A percentile compares a stretch with the other conserved stretches of the same genome.
These are phyloP conservation scores for Colletotrichum sp. DNA, from an alignment of 2,329 filamentous ascomycete species.

Conservation along the genomic window DNA sequence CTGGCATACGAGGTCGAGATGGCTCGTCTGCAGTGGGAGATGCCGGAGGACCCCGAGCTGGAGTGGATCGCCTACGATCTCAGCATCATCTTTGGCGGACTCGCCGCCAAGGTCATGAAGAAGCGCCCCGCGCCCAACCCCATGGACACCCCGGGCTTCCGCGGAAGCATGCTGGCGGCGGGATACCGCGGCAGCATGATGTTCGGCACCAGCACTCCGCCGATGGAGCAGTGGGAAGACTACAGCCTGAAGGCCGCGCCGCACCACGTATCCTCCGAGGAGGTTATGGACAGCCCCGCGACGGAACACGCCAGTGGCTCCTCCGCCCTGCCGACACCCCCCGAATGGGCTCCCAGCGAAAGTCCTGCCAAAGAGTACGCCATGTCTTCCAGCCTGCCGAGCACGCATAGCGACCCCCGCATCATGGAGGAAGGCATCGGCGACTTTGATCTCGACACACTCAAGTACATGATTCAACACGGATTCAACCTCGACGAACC, in stretches of 20 bases:
- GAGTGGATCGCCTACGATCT: slow-evolving; percentile 13
- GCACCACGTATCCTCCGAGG: slow-evolving; percentile 37
- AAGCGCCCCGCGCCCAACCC: slow-evolving; percentile 1
- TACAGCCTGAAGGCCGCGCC: slow-evolving; percentile 17
- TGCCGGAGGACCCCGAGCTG: slow-evolving; percentile 1
- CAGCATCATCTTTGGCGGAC: slow-evolving; percentile 32
- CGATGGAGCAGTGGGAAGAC: slow-evolving; percentile 3
- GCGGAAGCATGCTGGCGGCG: slow-evolving; percentile 7
- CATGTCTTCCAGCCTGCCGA: neutral
- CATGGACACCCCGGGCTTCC: neutral
- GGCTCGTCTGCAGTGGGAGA: slow-evolving; percentile 5
- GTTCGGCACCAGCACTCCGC: slow-evolving; percentile 17
- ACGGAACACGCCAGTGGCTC: slow-evolving; percentile 40
- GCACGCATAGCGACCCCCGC: neutral
- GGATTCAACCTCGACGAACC: slow-evolving; percentile 12
- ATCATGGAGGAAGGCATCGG: neutral
- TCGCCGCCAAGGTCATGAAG: slow-evolving; percentile 23
- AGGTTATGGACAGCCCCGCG: slow-evolving; percentile 36
- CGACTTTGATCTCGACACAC: slow-evolving; percentile 6
- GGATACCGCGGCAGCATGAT: slow-evolving; percentile 17
- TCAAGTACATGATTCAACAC: slow-evolving; percentile 13
- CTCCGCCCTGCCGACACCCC: slow-evolving; percentile 40
- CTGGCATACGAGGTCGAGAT: neutral
- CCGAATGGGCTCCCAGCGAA: slow-evolving; percentile 29
- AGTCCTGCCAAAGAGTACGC: slow-evolving; percentile 5